These are phyloP conservation scores for Dorcoceras hygrometricum DNA, from an alignment of 257 asterid species.

Conservation along the genomic window DNA sequence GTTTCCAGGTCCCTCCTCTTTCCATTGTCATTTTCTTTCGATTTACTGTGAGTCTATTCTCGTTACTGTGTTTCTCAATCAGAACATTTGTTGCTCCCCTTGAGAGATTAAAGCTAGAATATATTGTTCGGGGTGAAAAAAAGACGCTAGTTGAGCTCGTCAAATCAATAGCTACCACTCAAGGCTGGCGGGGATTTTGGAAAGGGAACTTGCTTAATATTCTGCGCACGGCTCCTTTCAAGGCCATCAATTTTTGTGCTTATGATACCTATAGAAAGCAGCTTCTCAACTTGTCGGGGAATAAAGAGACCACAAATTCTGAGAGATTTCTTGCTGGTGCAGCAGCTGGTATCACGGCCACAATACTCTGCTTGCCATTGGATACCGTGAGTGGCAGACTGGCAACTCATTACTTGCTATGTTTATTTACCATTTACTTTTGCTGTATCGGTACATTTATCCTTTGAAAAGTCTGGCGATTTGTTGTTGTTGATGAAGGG, in stretches of 20 bases:
- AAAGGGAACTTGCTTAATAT: conserved; percentile 90
- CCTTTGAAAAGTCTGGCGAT: neutral
- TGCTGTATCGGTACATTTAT: neutral
- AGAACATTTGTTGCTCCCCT: conserved; percentile 97
- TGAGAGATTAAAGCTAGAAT: conserved; percentile 94
- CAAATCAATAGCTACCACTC: conserved; percentile 71
- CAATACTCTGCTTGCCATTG: conserved; percentile 91
- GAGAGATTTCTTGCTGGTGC: conserved; percentile 96
- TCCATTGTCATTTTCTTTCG: neutral
- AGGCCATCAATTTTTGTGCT: conserved; percentile 89
- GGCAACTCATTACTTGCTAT: conserved; percentile 7
- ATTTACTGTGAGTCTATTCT: neutral
- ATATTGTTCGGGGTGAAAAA: conserved; percentile 86
- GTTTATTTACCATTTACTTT: neutral
- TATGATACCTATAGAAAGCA: conserved; percentile 90
- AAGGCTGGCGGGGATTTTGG: conserved; percentile 97
- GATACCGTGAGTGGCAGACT: conserved; percentile 84
- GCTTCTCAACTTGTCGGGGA: conserved; percentile 63
- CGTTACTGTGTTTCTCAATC: conserved; percentile 33
- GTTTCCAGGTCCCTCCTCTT: conserved; percentile 61
- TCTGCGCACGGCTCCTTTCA: conserved; percentile 97
- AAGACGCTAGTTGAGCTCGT: conserved; percentile 58
- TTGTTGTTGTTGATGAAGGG: conserved; percentile 10
- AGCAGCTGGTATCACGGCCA: conserved; percentile 98
- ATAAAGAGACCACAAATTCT: conserved; percentile 69